Conservation (phyloP, 768 basidiomycete species). For the Panaeolus cyanescens region DNA sequence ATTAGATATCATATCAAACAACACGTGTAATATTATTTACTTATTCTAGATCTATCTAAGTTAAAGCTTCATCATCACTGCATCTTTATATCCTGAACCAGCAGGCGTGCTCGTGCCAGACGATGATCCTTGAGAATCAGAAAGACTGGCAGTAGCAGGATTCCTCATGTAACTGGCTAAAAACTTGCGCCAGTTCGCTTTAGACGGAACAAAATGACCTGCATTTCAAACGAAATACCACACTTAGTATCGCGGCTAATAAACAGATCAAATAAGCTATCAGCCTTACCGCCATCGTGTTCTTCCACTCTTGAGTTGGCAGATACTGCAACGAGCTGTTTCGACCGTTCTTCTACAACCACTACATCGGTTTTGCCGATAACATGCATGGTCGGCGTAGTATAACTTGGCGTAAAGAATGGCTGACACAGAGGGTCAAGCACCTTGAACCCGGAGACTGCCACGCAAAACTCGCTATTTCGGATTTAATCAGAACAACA, state of each 20-base stretch:
- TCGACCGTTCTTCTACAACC: conserved; percentile 69
- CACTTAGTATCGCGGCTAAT: neutral
- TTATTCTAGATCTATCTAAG: conserved; percentile 1
- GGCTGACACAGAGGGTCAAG: conserved; percentile 47
- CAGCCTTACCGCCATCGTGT: conserved; percentile 73
- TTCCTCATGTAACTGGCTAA: conserved; percentile 64
- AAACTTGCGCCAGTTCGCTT: conserved; percentile 76
- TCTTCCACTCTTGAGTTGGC: conserved; percentile 63
- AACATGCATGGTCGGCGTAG: conserved; percentile 78
- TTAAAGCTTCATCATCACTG: conserved; percentile 28
- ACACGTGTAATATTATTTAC: conserved; percentile 1
- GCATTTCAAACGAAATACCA: conserved; percentile 3
- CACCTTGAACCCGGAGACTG: conserved; percentile 73
- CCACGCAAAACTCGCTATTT: conserved; percentile 67
- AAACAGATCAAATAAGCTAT: conserved; percentile 2
- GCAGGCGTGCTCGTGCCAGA: conserved; percentile 53
- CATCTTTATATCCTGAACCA: conserved; percentile 16
- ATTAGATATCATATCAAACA: neutral
- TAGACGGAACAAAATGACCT: conserved; percentile 88
- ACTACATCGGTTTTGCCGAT: conserved; percentile 79
- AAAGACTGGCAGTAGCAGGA: conserved; percentile 48
- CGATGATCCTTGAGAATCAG: conserved; percentile 17
- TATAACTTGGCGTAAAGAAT: conserved; percentile 52
- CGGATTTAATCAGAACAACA: neutral
- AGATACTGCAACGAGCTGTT: conserved; percentile 55